phyloP scores from a whole-genome alignment of 75 land plant genomes.

The Pinus albicaulis region DNA sequence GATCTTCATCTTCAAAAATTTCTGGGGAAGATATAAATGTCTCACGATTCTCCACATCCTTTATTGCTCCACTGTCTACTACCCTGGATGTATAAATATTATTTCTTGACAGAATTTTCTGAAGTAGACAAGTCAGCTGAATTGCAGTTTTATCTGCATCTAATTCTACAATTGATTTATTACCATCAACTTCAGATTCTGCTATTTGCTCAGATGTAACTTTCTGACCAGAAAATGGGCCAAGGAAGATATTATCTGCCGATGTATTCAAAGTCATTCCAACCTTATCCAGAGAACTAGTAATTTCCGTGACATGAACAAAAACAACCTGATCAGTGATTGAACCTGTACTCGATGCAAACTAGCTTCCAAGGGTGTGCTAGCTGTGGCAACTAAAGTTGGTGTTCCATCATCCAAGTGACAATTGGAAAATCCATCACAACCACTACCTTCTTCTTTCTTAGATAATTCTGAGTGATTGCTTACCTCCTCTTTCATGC shows the following conservation, averaged over 20 bases:
- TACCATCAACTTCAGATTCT: neutral
- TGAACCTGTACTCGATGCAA: neutral
- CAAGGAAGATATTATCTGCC: neutral
- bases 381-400: too few relatives aligned
- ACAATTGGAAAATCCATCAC: too few relatives aligned
- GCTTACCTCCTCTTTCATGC: too few relatives aligned
- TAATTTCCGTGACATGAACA: neutral
- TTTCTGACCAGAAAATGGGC: neutral
- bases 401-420: too few relatives aligned
- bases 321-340: neutral
- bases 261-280: neutral
- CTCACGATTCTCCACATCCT: neutral
- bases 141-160: neutral
- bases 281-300: neutral
- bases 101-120: neutral
- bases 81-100: neutral
- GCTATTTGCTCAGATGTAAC: neutral
- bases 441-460: too few relatives aligned
- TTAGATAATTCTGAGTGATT: too few relatives aligned
- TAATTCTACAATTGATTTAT: neutral
- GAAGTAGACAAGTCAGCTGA: neutral
- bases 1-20: neutral
- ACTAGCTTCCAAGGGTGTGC: neutral
- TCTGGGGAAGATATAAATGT: constrained; percentile 15
- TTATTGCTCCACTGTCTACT: neutral